A percentile compares a stretch with the other conserved stretches of the same genome.
Evolutionary conservation across 257 asterid species (phyloP).

Genomic region (Ajuga chamaepitys): DNA sequence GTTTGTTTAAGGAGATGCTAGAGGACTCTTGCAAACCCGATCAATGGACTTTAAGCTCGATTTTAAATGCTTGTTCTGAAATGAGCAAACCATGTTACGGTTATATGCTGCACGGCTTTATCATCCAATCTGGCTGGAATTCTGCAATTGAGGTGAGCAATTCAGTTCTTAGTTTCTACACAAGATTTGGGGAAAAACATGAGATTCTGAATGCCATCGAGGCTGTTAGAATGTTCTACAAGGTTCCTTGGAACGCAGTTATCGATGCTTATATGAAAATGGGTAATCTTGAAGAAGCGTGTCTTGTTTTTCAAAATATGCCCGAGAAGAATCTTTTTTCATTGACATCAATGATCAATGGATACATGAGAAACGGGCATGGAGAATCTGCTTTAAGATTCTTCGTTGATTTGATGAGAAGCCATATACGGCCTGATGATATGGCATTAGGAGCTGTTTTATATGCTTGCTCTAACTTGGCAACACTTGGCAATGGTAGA

Average conservation of each 20-base stretch:
- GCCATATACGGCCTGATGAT: constrained; percentile 44
- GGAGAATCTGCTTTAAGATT: constrained; percentile 39
- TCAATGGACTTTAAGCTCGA: constrained; percentile 60
- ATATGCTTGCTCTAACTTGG: constrained; percentile 60
- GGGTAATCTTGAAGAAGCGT: constrained; percentile 40
- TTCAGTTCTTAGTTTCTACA: constrained; percentile 52
- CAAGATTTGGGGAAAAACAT: constrained; percentile 31
- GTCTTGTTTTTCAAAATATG: constrained; percentile 27
- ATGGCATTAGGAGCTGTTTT: constrained; percentile 59
- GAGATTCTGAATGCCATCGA: constrained; percentile 42
- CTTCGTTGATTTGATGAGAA: constrained; percentile 31
- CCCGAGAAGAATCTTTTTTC: constrained; percentile 49
- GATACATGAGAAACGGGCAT: constrained; percentile 48
- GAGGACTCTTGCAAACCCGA: constrained; percentile 45
- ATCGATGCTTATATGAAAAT: constrained; percentile 72
- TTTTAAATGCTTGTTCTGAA: constrained; percentile 50
- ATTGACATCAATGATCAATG: constrained; percentile 65
- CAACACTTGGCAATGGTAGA: constrained; percentile 31
- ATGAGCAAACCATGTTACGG: constrained; percentile 29
- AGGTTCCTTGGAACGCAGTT: constrained; percentile 52
- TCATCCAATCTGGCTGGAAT: constrained; percentile 55
- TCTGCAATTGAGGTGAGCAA: constrained; percentile 57
- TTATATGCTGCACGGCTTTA: constrained; percentile 35
- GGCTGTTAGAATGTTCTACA: constrained; percentile 25
- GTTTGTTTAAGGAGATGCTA: constrained; percentile 52